Evolutionary conservation across 441 rosid species (phyloP).

Genomic region (Hypseocharis bilobata): DNA sequence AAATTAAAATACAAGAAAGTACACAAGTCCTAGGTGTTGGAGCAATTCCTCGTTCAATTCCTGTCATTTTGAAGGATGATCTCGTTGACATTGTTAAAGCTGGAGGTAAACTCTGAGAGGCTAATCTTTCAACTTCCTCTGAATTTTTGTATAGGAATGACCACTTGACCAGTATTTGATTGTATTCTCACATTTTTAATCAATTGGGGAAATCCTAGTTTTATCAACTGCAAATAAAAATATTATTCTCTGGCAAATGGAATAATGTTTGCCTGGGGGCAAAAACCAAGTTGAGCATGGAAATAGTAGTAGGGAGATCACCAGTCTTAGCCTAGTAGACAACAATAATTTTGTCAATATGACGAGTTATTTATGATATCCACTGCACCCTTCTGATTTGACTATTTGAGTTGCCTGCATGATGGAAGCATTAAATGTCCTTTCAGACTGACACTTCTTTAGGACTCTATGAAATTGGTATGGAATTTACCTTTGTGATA

Average conservation of each 20-base stretch:
- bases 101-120: constrained; percentile 57
- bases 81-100: constrained; percentile 93
- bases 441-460: neutral
- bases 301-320: neutral
- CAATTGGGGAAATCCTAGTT: neutral
- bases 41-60: constrained; percentile 84
- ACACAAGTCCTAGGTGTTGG: constrained; percentile 89
- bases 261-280: neutral
- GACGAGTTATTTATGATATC: neutral
- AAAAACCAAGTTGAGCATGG: neutral
- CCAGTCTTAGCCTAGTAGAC: neutral
- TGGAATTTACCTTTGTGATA: neutral
- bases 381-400: constrained; percentile 1
- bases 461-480: neutral
- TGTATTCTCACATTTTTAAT: neutral
- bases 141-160: neutral
- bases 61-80: constrained; percentile 71
- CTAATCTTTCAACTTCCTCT: constrained; percentile 7
- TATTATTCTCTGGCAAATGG: neutral
- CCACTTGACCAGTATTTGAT: neutral
- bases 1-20: constrained; percentile 91
- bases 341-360: no score
- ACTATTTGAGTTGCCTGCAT: constrained; percentile 7
- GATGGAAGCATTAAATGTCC: neutral
- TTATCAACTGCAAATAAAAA: neutral